Evolutionary conservation across 2,329 filamentous ascomycete species (phyloP), one percentile per base, ranked within the genome.

Genomic region (Fonsecaea multimorphosa): DNA sequence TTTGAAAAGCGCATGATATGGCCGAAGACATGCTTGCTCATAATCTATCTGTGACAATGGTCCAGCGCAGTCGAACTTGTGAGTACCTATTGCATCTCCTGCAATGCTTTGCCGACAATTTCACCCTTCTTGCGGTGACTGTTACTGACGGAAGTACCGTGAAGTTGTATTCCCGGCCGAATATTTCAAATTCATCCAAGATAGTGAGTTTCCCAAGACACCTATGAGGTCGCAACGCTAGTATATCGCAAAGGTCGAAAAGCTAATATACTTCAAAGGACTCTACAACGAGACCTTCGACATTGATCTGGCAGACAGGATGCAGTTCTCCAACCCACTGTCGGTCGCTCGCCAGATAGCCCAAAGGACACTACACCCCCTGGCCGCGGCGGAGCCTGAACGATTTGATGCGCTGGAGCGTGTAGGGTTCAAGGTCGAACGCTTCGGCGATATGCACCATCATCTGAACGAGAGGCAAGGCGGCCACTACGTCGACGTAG

Each of bases 401-500:
- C 72, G 70, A 14, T 78, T 80, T 31, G 78, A 80, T 70, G 83
- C 71, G 32, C 74, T 83, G 9, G 73, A 77, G 58, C 70, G 70
- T 1, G 79, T 75, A 0, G 80, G 81, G 2, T 83, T 83, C 71
- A 74, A 73, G 27, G 49, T 79, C 12, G 79, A 82, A 61, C 66
- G 78, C 58, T 67, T 74, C 72, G 70, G 70, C 63, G 71, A 79
- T 73, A 67, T 77, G 19, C 72, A 74, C 52, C 71, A 71, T 31
- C 76, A 79, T 58, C 74, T 82, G 32, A 78, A 75, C 61, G 76
- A 80, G 49, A 76, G 79, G 1, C 75, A 78, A 36, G 81, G 81
- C 3, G 80, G 81, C 0, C 80, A 83, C 68, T 82, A 82, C 66
- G 76, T 83, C 40, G 80, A 83, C 61, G 77, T 81, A 22, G 81